These are phyloP conservation scores for Malassezia pachydermatis DNA, from an alignment of 1,284 basidiomycete genomes.

Conservation along the genomic window DNA sequence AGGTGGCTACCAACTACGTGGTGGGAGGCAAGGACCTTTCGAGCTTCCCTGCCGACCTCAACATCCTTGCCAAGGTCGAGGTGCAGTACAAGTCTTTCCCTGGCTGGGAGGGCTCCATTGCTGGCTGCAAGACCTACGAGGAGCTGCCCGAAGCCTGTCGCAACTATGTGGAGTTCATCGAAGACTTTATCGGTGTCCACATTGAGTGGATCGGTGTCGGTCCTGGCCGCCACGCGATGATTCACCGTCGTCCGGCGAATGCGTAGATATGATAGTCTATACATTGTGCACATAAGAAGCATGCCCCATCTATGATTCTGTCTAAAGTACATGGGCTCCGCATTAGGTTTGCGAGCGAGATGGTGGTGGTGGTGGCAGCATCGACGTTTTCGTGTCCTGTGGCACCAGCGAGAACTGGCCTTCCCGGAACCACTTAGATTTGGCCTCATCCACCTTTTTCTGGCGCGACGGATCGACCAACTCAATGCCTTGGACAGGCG, in stretches of 20 bases:
- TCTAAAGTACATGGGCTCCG: too few relatives aligned
- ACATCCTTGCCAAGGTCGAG: slow-evolving; percentile 66
- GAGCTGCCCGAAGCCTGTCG: slow-evolving; percentile 75
- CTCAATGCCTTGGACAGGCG: slow-evolving; percentile 71
- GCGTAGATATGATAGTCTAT: neutral
- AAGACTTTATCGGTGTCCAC: slow-evolving; percentile 65
- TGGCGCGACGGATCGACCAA: slow-evolving; percentile 48
- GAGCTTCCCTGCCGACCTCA: slow-evolving; percentile 90
- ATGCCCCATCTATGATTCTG: too few relatives aligned
- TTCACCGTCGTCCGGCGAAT: slow-evolving; percentile 46
- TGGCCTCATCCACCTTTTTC: slow-evolving; percentile 42
- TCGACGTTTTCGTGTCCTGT: slow-evolving; percentile 11
- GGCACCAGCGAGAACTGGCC: slow-evolving; percentile 46
- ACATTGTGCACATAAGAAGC: neutral
- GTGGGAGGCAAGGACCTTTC: slow-evolving; percentile 66
- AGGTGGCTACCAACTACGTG: slow-evolving; percentile 72
- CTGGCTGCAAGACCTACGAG: slow-evolving; percentile 59
- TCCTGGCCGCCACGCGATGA: slow-evolving; percentile 70
- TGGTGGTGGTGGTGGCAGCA: slow-evolving; percentile 8
- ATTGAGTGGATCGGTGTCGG: slow-evolving; percentile 88
- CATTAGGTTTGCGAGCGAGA: neutral
- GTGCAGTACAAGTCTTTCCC: slow-evolving; percentile 83
- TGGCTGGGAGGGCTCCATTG: slow-evolving; percentile 81
- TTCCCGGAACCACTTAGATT: slow-evolving; percentile 49
- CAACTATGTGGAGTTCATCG: slow-evolving; percentile 80